phyloP scores from a whole-genome alignment of 2,329 filamentous ascomycete species.

The Lecanosticta acicola region DNA sequence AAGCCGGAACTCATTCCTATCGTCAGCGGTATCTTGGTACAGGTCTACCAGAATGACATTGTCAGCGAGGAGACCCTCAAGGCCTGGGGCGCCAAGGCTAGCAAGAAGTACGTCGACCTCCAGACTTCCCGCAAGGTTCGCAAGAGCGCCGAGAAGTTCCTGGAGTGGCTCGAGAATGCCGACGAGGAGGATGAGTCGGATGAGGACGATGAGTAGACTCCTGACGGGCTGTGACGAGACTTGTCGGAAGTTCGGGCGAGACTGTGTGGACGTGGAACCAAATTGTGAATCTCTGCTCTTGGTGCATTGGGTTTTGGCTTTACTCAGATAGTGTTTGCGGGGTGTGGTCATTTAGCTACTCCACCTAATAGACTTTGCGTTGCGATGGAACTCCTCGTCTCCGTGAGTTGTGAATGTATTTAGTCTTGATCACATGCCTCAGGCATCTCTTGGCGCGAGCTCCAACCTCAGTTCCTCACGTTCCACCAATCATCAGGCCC shows the following conservation, averaged over 20 bases:
- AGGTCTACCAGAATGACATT: conserved; percentile 87
- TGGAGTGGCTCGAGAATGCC: conserved; percentile 71
- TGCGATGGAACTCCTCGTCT: too few species aligned
- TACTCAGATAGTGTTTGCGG: background rate
- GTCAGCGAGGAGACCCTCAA: conserved; percentile 81
- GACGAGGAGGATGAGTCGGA: conserved; percentile 27
- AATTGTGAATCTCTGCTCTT: conserved; percentile 14
- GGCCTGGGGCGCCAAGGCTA: conserved; percentile 89
- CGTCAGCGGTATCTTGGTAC: conserved; percentile 79
- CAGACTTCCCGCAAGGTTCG: conserved; percentile 89
- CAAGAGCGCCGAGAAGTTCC: conserved; percentile 88
- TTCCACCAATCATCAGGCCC: too few species aligned
- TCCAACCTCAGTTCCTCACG: too few species aligned
- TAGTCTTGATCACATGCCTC: too few species aligned
- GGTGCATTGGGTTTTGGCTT: conserved; percentile 5
- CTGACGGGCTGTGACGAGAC: background rate
- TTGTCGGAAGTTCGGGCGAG: background rate
- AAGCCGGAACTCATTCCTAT: conserved; percentile 71
- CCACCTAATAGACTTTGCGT: conserved; percentile 8
- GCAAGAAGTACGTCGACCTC: conserved; percentile 96
- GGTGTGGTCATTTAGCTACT: conserved; percentile 9
- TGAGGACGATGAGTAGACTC: conserved; percentile 18
- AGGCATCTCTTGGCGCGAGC: too few species aligned
- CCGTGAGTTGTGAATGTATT: background rate
- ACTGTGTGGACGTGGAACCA: conserved; percentile 3